Percentiles rank a stretch among this genome's conserved stretches.
Evolutionary conservation across 306 rosid species (phyloP).

Genomic region (Trifolium fragiferum): DNA sequence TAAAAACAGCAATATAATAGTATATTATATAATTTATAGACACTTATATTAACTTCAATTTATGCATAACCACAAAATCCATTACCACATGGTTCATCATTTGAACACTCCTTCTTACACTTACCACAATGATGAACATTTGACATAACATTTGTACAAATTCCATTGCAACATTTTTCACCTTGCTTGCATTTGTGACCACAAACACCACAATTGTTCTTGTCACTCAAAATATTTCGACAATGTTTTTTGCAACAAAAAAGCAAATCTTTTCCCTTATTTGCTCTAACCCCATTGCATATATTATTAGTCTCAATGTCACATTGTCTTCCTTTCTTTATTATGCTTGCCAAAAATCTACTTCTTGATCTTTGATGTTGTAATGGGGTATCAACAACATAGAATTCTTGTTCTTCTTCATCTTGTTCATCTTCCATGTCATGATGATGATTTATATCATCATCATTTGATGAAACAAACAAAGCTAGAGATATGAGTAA

Average conservation of each 20-base stretch:
- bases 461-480: slow-evolving; percentile 41
- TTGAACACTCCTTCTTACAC: slow-evolving; percentile 58
- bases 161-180: slow-evolving; percentile 58
- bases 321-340: slow-evolving; percentile 58
- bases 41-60: not conserved
- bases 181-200: slow-evolving; percentile 61
- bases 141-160: slow-evolving; percentile 47
- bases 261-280: slow-evolving; percentile 59
- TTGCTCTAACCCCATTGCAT: slow-evolving; percentile 65
- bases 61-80: slow-evolving; percentile 69
- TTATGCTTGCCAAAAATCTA: slow-evolving; percentile 51
- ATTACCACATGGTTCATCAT: slow-evolving; percentile 53
- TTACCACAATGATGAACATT: slow-evolving; percentile 60
- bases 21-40: too few species aligned
- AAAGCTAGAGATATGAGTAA: slow-evolving; percentile 38
- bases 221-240: slow-evolving; percentile 61
- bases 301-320: slow-evolving; percentile 41
- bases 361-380: slow-evolving; percentile 49
- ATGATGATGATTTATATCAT: not conserved
- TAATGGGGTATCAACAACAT: slow-evolving; percentile 47
- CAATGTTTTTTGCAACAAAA: slow-evolving; percentile 77
- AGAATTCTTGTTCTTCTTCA: slow-evolving; percentile 30
- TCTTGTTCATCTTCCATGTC: slow-evolving; percentile 43
- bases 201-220: slow-evolving; percentile 64
- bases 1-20: too few species aligned